Evolutionary conservation across 768 basidiomycete species (phyloP).

Genomic region (Trametes punicea): DNA sequence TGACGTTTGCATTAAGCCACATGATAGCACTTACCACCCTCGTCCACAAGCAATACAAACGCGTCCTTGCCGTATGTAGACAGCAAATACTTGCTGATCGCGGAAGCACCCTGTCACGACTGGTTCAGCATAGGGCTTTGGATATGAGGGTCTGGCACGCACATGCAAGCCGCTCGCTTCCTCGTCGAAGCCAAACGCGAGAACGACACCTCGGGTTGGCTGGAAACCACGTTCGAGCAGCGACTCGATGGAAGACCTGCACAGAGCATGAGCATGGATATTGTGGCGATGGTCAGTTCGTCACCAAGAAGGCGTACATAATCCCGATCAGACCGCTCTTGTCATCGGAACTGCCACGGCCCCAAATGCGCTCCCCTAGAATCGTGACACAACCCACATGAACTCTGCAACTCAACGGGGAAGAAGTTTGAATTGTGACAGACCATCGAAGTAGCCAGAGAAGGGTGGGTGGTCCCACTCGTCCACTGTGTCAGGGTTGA

Average conservation of each 20-base stretch:
- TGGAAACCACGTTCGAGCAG: constrained; percentile 43
- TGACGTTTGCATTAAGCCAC: not conserved
- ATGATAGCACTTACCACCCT: constrained; percentile 40
- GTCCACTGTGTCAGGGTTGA: constrained; percentile 41
- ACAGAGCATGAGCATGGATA: not conserved
- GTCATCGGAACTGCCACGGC: constrained; percentile 35
- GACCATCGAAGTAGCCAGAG: constrained; percentile 44
- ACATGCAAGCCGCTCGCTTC: constrained; percentile 36
- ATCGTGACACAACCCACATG: not conserved
- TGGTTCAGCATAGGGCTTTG: not conserved
- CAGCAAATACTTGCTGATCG: constrained; percentile 40
- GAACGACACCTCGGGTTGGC: constrained; percentile 41
- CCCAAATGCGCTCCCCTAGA: constrained; percentile 32
- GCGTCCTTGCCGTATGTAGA: constrained; percentile 46
- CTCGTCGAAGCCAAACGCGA: constrained; percentile 51
- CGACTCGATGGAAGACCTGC: constrained; percentile 42
- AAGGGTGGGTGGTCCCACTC: constrained; percentile 50
- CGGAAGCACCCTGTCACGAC: constrained; percentile 40
- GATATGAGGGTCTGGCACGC: not conserved
- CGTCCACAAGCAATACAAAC: constrained; percentile 56
- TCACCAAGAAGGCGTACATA: no score
- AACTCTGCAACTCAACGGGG: not conserved
- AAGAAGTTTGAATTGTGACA: no score
- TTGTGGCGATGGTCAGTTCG: no score
- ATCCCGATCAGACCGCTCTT: constrained; percentile 34